Evolutionary conservation across 768 basidiomycete genomes (phyloP), one percentile per base, ranked within the genome.

Genomic region (Chalciporus pseudorubinellus): DNA sequence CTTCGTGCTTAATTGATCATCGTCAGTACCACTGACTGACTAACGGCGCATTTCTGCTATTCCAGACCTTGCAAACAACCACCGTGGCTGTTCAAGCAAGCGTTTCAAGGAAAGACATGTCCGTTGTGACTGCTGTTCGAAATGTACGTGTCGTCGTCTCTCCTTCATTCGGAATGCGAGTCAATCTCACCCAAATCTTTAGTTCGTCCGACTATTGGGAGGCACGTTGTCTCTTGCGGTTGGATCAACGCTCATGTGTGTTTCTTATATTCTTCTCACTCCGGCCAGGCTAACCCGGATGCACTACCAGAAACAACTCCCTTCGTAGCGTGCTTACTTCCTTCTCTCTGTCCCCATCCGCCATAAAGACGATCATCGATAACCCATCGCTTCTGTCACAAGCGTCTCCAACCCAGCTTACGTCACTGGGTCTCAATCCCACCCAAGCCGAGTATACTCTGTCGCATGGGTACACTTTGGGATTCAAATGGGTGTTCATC

Each of bases 41-140:
- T 13, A 11, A 31, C 29, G 12, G 12, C 12, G 12, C 29, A 11
- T 31, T 31, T 9, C 29, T 29, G 29, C 7, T 29, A 9, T 29
- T 31, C 29, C 29, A 83, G 79, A 82, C 80, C 0, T 58, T 80
- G 13, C 79, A 80, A 62, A 85, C 83, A 0, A 85, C 83, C 0
- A 87, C 85, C 0, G 80, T 87, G 4, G 84, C 84, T 0, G 83
- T 80, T 9, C 89, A 91, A 61, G 86, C 87, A 0, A 83, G 84
- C 19, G 87, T 89, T 1, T 67, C 79, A 0, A 70, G 87, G 33
- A 74, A 74, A 36, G 87, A 91, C 53, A 88, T 90, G 86, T 84
- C 85, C 1, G 84, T 87, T 9, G 86, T 89, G 0, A 89, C 87
- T 0, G 82, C 81, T 0, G 77, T 82, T 49, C 74, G 84, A 44